These are phyloP conservation scores for Berkeleyomyces rouxiae DNA, from an alignment of 2,329 filamentous ascomycete genomes.

Conservation along the genomic window DNA sequence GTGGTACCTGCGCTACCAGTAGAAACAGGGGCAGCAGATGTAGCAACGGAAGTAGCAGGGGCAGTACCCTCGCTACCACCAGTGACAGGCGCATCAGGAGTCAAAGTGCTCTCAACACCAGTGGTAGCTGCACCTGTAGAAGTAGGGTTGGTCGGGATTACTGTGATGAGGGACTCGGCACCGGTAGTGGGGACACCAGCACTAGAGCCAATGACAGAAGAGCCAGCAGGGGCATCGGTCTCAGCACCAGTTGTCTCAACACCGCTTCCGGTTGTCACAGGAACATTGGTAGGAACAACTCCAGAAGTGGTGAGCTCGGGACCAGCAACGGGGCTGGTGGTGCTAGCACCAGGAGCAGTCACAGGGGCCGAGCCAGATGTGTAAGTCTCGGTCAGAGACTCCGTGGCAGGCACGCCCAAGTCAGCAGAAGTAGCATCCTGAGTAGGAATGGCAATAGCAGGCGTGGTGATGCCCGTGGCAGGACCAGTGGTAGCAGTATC, in stretches of 20 bases:
- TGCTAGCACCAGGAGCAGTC: not conserved
- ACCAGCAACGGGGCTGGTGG: conserved; percentile 3
- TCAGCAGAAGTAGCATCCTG: not conserved
- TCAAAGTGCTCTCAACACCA: conserved; percentile 11
- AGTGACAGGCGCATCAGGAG: conserved; percentile 13
- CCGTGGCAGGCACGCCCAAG: not conserved
- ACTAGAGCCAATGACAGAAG: conserved; percentile 5
- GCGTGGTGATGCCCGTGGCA: conserved; percentile 7
- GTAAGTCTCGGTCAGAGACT: not conserved
- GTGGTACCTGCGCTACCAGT: conserved; percentile 11
- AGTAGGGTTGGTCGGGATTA: conserved; percentile 8
- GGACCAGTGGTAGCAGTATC: conserved; percentile 8
- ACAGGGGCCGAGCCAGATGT: not conserved
- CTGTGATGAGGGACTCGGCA: conserved; percentile 10
- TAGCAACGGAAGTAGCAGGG: conserved; percentile 10
- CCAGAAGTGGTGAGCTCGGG: conserved; percentile 15
- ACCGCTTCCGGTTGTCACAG: not conserved
- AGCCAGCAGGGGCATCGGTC: not conserved
- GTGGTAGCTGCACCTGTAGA: not conserved
- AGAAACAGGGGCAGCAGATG: conserved; percentile 8
- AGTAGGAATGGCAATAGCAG: not conserved
- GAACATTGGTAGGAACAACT: conserved; percentile 4
- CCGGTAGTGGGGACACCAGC: conserved; percentile 8
- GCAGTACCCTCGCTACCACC: conserved; percentile 5
- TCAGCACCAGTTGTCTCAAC: not conserved